Conservation (phyloP, 352 stramenopile genomes). For the Globisporangium emineosum region DNA sequence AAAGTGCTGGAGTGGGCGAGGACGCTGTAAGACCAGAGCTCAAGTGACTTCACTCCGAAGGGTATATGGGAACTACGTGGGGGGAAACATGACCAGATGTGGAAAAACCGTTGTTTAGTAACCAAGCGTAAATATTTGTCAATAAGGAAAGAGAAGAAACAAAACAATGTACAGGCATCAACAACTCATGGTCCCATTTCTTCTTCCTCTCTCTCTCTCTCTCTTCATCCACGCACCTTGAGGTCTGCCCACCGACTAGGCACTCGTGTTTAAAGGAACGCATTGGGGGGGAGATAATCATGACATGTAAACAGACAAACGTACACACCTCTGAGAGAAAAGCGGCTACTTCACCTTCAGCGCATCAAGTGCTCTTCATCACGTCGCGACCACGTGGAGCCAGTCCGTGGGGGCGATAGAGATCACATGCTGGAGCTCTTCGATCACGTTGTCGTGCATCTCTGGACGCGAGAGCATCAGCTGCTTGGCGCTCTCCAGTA, state of each 20-base stretch:
- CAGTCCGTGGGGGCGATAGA: conserved; percentile 86
- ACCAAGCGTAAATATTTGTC: background rate
- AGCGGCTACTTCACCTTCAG: background rate
- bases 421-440: conserved; percentile 81
- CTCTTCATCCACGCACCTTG: background rate
- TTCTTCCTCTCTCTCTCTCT: background rate
- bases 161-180: background rate
- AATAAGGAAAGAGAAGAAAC: background rate
- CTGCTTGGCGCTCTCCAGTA: conserved; percentile 83
- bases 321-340: background rate
- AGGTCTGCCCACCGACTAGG: background rate
- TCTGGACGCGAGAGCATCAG: conserved; percentile 72
- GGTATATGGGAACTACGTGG: background rate
- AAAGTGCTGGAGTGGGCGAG: background rate
- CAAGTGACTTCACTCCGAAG: background rate
- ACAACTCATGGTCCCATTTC: background rate
- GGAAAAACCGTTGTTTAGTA: background rate
- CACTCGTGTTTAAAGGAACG: background rate
- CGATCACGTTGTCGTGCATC: conserved; percentile 66
- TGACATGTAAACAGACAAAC: background rate
- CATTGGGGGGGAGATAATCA: background rate
- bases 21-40: background rate
- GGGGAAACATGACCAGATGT: background rate
- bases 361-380: background rate
- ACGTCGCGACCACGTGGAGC: conserved; percentile 70